Base-by-base conservation (phyloP, 306 rosid genomes). In the Acacia acuminata region DNA sequence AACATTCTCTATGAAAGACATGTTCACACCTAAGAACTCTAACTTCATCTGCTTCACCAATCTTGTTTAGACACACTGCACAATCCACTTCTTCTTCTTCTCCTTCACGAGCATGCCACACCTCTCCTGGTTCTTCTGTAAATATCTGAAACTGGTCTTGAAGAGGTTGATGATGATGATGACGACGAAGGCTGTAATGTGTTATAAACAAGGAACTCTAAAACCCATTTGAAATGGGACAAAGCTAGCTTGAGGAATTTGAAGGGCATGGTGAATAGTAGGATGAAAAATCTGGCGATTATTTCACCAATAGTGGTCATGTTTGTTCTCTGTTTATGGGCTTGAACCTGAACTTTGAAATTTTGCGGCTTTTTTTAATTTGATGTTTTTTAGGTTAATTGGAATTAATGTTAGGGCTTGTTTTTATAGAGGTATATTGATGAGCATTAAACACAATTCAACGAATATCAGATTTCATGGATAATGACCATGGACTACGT, bases 21-120 rank as follows among this genome's bases (percentile, higher is more conserved):
- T 89, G 91, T 0, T 64, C 56, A 38, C 95, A 91, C 50, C 85
- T 85, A 32, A 89, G n/a, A 15, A 79, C 88, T 73, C 76, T 83
- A 20, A 90, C 77, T 60, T 75, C 92, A 7, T 87, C 92, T 38
- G 87, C 94, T 79, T 83, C 87, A 8, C 55, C 77, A 15, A 91
- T 76, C 80, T 77, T 78, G 61, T 58, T 19, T 0, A 88, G 84
- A 53, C 93, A 91, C 71, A 89, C 90, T 15, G 76, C 83, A 45
- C 93, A 89, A 10, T 84, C 87, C 10, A n/a, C 67, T 20, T 77
- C 56, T 79, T 68, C 56, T 79, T 68, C 79, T 10, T 2, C 22
- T 38, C 6, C 58, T 51, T 51, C 14, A 25, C 68, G 43, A 65
- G 42, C 48, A 11, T 42, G 67, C 17, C 25, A 82, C 66, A 30